Base-by-base conservation (phyloP, 331 rosid genomes). In the Arachis monticola region DNA sequence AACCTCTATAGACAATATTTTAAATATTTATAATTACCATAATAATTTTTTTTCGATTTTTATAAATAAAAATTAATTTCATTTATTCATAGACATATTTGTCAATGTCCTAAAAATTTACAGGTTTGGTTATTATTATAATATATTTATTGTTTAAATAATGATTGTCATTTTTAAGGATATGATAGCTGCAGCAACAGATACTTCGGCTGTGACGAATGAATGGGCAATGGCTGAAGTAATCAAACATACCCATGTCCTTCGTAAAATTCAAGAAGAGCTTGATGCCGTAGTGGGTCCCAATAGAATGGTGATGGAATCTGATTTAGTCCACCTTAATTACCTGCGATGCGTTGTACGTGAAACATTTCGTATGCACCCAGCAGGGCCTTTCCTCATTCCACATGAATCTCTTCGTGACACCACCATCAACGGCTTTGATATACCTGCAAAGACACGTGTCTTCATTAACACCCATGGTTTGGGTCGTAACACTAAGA, bases 191-290 rank as follows among this genome's bases (percentile, higher is more conserved):
- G 99, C 99, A 0, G 99, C 99, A 8, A 92, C 97, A 0, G 99
- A 91, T 80, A 94, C 99, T 1, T 94, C 99, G 2, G 96, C 97
- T 0, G 96, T 94, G 70, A 92, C 99, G 0, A 94, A 90, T 30
- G 97, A 94, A 69, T 94, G 99, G 99, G 96, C 97, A 0, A 94
- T 94, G 97, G 52, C 96, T 1, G 99, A 94, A 50, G 99, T 94
- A 46, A 92, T 92, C 44, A 94, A 90, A 70, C 90, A 90, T 62
- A 97, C 99, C 48, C 82, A 32, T 3, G 92, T 94, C 41, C 95
- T 94, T 3, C 74, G 51, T 0, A 94, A 87, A 80, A 76, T 94
- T 22, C 99, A 94, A 79, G 77, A 88, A 45, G 99, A 94, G 84
- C 93, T 94, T 0, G 91, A 94, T 17, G 6, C 13, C 0, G 62